Evolutionary conservation across 2,329 filamentous ascomycete species (phyloP), one percentile per base, ranked within the genome.

Genomic region (Herpotrichia juniperi): DNA sequence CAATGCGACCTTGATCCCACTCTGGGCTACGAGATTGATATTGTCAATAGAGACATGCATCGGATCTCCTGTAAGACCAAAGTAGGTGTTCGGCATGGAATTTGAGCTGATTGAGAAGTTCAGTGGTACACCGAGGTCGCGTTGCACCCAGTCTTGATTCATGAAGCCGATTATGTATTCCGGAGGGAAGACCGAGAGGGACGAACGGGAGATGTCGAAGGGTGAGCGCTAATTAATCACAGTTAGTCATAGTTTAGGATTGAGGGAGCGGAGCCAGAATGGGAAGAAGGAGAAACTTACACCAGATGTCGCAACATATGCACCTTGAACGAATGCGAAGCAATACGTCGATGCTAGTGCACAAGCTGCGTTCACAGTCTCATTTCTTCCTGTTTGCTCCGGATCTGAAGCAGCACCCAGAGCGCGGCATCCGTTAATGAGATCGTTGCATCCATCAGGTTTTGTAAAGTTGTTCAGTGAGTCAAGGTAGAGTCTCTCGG

Each of bases 101-200:
- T 14, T 28, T 14, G 48, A 22, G 30, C 50, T 45, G 30, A 54
- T 39, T 19, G 19, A 37, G 42, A 59, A 62, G 66, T 86, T 86
- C n/a, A 86, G 66, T 0, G 82, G 82, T 0, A 83, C 81, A 5
- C 85, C 85, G 1, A 87, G 76, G 0, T 82, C 83, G 1, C 68
- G 66, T 58, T 85, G 83, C 0, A 85, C 80, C 64, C 79, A 79
- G 9, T 75, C 69, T 54, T 82, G 78, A 63, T 81, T 83, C 37
- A 61, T n/a, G 17, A 48, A 61, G 11, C 58, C 60, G 14, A 57
- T 53, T 12, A 58, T 53, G 28, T 58, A 60, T 2, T 61, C 54
- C 1, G 49, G 54, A 25, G 61, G 24, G 42, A 49, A 48, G 17
- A 22, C 16, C 16, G 40, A 11, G n/a, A 19, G 39, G n/a, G 1